Percentiles rank a stretch among this genome's conserved stretches.
Conservation (phyloP, 345 rosid species). For the Microthlaspi erraticum region DNA sequence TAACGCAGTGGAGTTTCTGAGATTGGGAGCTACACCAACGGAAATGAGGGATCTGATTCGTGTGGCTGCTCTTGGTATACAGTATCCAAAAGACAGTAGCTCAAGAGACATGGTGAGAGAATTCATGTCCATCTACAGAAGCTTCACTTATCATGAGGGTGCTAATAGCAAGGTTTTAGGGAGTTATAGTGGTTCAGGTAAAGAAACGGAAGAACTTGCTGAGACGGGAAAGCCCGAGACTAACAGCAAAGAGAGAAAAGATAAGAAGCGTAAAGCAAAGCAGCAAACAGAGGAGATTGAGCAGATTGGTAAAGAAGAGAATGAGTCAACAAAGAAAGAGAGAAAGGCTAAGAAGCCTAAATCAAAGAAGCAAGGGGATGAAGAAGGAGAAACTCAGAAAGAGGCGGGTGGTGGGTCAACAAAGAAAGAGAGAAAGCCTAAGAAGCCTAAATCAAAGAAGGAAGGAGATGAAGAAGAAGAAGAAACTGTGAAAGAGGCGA, state of each 20-base stretch:
- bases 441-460: constrained; percentile 17
- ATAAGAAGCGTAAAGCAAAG: constrained; percentile 11
- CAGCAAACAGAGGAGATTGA: constrained; percentile 30
- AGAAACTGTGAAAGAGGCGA: constrained; percentile 39
- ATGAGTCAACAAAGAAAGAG: constrained; percentile 34
- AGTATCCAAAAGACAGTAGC: constrained; percentile 44
- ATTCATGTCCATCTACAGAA: constrained; percentile 69
- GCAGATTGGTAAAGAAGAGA: constrained; percentile 33
- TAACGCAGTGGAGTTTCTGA: constrained; percentile 45
- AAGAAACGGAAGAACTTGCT: constrained; percentile 40
- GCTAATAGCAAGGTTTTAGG: constrained; percentile 44
- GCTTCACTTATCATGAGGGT: constrained; percentile 55
- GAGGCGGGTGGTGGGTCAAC: constrained; percentile 36
- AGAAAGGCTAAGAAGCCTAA: background rate
- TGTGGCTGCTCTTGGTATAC: constrained; percentile 58
- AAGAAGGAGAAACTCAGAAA: constrained; percentile 34
- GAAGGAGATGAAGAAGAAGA: constrained; percentile 26
- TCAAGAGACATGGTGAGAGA: constrained; percentile 52
- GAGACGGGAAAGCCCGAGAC: constrained; percentile 26
- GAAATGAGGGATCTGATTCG: constrained; percentile 58
- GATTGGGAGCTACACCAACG: constrained; percentile 52
- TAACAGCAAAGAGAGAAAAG: constrained; percentile 17
- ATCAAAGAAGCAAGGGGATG: constrained; percentile 26
- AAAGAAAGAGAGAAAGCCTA: constrained; percentile 23
- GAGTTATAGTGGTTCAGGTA: constrained; percentile 43